These are phyloP conservation scores for Anacardium occidentale DNA, from an alignment of 345 rosid species.

Conservation along the genomic window DNA sequence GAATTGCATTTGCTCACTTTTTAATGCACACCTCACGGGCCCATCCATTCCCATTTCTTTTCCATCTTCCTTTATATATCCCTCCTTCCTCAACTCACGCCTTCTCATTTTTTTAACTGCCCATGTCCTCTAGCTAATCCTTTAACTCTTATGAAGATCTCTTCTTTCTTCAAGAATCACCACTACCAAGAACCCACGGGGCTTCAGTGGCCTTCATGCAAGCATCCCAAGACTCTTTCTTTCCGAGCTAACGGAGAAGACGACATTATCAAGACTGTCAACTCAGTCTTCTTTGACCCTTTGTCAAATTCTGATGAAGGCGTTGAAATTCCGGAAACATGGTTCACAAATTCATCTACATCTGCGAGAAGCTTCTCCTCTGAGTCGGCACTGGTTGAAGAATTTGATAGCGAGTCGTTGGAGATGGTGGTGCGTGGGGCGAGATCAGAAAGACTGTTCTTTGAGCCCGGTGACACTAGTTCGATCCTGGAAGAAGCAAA, in stretches of 20 bases:
- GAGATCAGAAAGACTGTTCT: conserved; percentile 63
- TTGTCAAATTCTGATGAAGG: not conserved
- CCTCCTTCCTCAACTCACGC: conserved; percentile 13
- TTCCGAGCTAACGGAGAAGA: conserved; percentile 38
- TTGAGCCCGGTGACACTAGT: conserved; percentile 61
- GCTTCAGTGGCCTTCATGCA: conserved; percentile 38
- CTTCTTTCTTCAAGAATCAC: conserved; percentile 39
- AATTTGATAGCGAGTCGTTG: conserved; percentile 29
- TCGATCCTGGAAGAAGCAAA: conserved; percentile 59
- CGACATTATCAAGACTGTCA: conserved; percentile 68
- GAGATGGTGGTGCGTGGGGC: conserved; percentile 58
- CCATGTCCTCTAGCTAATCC: not conserved
- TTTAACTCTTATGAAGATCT: conserved; percentile 34
- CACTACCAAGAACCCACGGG: conserved; percentile 21
- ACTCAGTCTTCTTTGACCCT: conserved; percentile 59
- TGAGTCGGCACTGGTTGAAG: conserved; percentile 22
- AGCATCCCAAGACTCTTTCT: conserved; percentile 57
- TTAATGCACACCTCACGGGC: conserved; percentile 35
- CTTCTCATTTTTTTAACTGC: conserved; percentile 25
- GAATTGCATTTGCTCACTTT: conserved; percentile 22
- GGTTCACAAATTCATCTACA: conserved; percentile 50
- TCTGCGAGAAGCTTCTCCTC: conserved; percentile 34
- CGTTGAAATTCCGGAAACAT: conserved; percentile 35
- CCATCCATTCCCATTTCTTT: conserved; percentile 24
- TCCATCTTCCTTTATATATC: conserved; percentile 37